Conservation (phyloP, 495 filamentous ascomycete species). For the Talaromyces wortmannii region DNA sequence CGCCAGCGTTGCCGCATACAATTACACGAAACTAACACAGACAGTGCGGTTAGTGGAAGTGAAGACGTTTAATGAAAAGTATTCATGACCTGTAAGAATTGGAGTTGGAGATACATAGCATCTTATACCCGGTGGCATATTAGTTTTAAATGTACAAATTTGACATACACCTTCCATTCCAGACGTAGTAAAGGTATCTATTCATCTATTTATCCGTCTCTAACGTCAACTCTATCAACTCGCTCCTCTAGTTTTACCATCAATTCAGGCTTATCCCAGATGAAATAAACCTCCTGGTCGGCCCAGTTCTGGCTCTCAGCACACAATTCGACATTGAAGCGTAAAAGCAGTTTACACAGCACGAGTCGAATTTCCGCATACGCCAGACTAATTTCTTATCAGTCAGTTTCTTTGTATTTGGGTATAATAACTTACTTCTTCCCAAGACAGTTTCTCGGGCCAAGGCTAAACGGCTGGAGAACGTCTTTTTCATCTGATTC, state of each 20-base stretch:
- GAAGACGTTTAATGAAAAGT: not conserved
- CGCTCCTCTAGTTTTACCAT: slow-evolving; percentile 10
- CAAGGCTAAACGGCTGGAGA: slow-evolving; percentile 35
- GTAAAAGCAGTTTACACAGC: slow-evolving; percentile 41
- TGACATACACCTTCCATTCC: not conserved
- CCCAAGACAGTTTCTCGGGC: slow-evolving; percentile 35
- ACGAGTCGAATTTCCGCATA: slow-evolving; percentile 47
- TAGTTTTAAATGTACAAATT: not conserved
- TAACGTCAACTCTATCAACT: not conserved
- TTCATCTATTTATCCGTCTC: too few species aligned
- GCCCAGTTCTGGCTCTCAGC: slow-evolving; percentile 27
- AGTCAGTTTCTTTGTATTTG: not conserved
- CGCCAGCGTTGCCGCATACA: slow-evolving; percentile 66
- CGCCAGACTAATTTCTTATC: slow-evolving; percentile 30
- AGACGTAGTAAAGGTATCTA: not conserved
- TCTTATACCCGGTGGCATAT: not conserved
- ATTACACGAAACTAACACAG: slow-evolving; percentile 57
- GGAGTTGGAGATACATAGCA: not conserved
- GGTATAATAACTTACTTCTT: slow-evolving; percentile 19
- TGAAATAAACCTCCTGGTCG: slow-evolving; percentile 30
- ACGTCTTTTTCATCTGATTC: slow-evolving; percentile 25
- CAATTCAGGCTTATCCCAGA: slow-evolving; percentile 39
- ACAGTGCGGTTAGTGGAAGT: not conserved
- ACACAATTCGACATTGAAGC: slow-evolving; percentile 40
- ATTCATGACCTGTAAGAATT: not conserved